Base-by-base conservation (phyloP, 306 rosid species). In the Hippophae rhamnoides region DNA sequence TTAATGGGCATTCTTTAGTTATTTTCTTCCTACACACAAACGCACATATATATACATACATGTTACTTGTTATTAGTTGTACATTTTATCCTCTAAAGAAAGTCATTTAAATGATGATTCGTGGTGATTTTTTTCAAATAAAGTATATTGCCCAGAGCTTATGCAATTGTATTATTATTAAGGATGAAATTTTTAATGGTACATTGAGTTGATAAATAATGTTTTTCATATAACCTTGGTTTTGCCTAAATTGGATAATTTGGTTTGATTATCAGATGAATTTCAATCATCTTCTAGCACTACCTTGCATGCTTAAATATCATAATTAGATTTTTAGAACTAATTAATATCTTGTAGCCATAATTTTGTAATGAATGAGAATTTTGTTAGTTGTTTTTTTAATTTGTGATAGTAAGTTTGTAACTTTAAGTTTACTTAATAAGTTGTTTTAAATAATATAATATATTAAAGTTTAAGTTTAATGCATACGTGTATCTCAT, bases 291-390 rank as follows among this genome's bases (percentile, higher is more conserved):
- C 76, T 41, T 86, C 89, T 54, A 68, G 73, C 52, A 82, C 72
- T 75, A 80, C 95, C 56, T 58, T 89, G 68, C 56, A 75, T 85
- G 61, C 95, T 90, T 67, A 87, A 83, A 71, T 52, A 18, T 74
- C 89, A 85, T 73, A 83, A 54, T 68, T 80, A 81, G 77, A 81
- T 64, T 63, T 65, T 72, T 62, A 86, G 80, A 61, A 76, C 23
- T 18, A 18, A 18, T 18, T 18, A 1, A 18, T 18, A 18, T 18
- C 23, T 18, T 18, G 1, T 1, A 18, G 23, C 23, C 1, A 18
- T 18, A 18, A 18, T 18, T 18, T 18, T 18, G 0, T 18, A 18
- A 18, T 18, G 18, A 18, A 18, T 18, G 18, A 18, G 1, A 18
- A 18, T 18, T 18, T 18, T 18, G 1, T 18, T 18, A 18, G 23